These are phyloP conservation scores for Trichoderma polysporum DNA, from an alignment of 2,329 filamentous ascomycete species.

Conservation along the genomic window DNA sequence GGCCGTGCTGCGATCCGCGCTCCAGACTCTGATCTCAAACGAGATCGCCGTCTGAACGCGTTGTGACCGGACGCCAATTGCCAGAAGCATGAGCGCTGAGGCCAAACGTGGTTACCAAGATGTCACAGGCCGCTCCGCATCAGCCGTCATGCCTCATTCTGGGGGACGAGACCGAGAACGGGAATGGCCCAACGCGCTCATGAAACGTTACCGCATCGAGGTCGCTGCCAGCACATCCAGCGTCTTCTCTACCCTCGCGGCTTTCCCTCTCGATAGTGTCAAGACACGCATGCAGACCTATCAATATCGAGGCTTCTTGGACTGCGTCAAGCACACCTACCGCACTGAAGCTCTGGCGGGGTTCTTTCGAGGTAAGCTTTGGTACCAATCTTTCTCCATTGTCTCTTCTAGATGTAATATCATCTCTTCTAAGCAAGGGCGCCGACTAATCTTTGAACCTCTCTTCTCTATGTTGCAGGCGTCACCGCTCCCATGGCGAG, in stretches of 20 bases:
- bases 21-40: constrained; percentile 31
- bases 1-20: constrained; percentile 35
- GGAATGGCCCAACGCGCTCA: constrained; percentile 45
- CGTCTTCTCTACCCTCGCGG: constrained; percentile 72
- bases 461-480: constrained; percentile 44
- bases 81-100: constrained; percentile 40
- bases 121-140: constrained; percentile 37
- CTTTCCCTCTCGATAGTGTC: constrained; percentile 86
- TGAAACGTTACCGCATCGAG: constrained; percentile 78
- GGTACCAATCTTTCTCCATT: background rate
- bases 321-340: constrained; percentile 76
- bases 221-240: constrained; percentile 76
- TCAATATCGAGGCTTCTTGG: constrained; percentile 70
- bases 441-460: background rate
- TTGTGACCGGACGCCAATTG: constrained; percentile 30
- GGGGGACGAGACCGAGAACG: constrained; percentile 27
- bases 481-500: constrained; percentile 78
- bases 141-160: constrained; percentile 33
- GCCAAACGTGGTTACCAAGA: constrained; percentile 39
- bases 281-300: constrained; percentile 91
- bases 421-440: background rate
- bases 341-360: constrained; percentile 68
- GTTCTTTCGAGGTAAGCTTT: constrained; percentile 72
- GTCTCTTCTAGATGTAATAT: background rate
- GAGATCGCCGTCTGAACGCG: constrained; percentile 32